These are phyloP conservation scores for Hypericum androsaemum DNA, from an alignment of 345 rosid species.

Conservation along the genomic window DNA sequence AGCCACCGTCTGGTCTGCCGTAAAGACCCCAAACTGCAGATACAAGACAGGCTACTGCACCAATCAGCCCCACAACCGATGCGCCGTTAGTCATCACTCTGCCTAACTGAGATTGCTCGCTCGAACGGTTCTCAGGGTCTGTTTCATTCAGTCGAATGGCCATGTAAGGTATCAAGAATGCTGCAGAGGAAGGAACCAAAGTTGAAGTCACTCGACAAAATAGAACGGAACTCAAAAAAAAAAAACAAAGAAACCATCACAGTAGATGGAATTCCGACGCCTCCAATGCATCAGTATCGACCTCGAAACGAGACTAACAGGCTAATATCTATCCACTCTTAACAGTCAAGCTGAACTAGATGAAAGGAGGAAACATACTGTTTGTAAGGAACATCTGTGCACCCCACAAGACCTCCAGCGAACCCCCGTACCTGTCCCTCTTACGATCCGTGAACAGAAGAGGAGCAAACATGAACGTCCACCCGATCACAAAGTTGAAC, in stretches of 20 bases:
- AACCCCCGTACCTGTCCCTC: conserved; percentile 68
- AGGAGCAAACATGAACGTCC: conserved; percentile 98
- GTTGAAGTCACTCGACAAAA: neutral
- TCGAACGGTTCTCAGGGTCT: conserved; percentile 25
- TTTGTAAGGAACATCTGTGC: conserved; percentile 96
- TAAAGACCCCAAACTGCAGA: conserved; percentile 62
- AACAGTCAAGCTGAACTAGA: conserved; percentile 6
- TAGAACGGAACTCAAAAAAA: neutral
- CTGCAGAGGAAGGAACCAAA: conserved; percentile 25
- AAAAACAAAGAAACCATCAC: too few species aligned
- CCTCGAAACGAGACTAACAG: too few species aligned
- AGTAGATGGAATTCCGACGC: too few species aligned
- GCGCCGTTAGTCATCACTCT: conserved; percentile 64
- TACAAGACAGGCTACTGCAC: conserved; percentile 59
- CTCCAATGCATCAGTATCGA: too few species aligned
- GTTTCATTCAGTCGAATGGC: conserved; percentile 63
- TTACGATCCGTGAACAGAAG: conserved; percentile 69
- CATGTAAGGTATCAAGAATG: conserved; percentile 91
- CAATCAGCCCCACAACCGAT: conserved; percentile 56
- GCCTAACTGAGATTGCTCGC: conserved; percentile 49
- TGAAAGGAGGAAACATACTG: conserved; percentile 34
- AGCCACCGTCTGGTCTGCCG: conserved; percentile 59
- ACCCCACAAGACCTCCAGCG: conserved; percentile 71
- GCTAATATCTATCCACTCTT: neutral
- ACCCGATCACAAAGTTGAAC: conserved; percentile 87